Percentiles rank a stretch among this genome's conserved stretches.
These are phyloP conservation scores for Rubus idaeus DNA, from an alignment of 306 rosid genomes.

Conservation along the genomic window DNA sequence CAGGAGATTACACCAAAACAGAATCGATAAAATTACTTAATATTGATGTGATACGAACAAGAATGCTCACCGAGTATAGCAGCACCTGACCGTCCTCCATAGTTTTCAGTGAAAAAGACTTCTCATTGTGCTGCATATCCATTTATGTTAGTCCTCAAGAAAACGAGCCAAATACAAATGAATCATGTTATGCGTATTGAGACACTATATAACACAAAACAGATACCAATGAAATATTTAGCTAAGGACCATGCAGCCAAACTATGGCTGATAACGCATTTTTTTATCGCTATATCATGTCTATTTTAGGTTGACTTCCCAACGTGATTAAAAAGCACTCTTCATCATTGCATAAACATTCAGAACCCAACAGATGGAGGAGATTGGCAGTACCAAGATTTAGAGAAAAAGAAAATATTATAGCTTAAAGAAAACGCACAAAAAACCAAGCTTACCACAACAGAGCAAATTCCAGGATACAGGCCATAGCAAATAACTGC, in stretches of 20 bases:
- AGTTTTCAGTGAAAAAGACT: conserved; percentile 81
- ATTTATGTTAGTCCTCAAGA: conserved; percentile 25
- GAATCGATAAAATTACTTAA: conserved; percentile 7
- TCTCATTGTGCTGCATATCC: conserved; percentile 79
- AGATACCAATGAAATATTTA: background rate
- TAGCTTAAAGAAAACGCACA: background rate
- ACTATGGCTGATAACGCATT: background rate
- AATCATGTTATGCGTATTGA: conserved; percentile 6
- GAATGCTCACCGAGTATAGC: conserved; percentile 68
- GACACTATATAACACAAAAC: background rate
- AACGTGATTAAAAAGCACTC: background rate
- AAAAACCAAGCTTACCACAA: conserved; percentile 55
- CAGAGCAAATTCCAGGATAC: conserved; percentile 91
- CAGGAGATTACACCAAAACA: conserved; percentile 12
- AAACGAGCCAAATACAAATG: background rate
- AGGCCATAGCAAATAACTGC: conserved; percentile 88
- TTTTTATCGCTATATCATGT: background rate
- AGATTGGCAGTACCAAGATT: conserved; percentile 3
- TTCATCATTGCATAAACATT: conserved; percentile 5
- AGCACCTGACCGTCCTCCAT: conserved; percentile 99
- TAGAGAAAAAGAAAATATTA: background rate
- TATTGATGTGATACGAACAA: conserved; percentile 17
- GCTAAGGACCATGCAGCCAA: background rate
- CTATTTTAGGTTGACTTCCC: background rate
- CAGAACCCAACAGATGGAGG: background rate